Base-by-base conservation (phyloP, 2,329 filamentous ascomycete genomes). In the Talaromyces sp. region DNA sequence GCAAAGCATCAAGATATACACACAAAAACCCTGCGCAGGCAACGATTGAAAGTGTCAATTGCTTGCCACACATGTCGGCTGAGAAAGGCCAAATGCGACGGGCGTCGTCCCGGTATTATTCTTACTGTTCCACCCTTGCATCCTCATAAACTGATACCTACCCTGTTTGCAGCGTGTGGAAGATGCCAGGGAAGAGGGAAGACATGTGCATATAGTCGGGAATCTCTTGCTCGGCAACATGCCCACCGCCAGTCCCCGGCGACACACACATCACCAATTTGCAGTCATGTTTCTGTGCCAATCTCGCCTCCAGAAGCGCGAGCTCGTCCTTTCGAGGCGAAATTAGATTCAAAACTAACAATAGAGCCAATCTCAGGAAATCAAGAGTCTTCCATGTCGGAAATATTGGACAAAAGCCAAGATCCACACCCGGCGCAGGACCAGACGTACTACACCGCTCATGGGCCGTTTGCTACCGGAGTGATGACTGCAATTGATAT, bases 21-120 rank as follows among this genome's bases (percentile, higher is more conserved):
- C 10, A 17, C 7, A 9, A 12, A n/a, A 3, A 19, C 26, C 32
- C 5, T 62, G 35, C 62, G 59, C 41, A 57, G 62, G 19, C 58
- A 59, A 14, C 63, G 65, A 19, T 46, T 66, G 35, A 66, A 48
- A 62, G 58, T 63, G 51, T 54, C 61, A 17, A 64, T n/a, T 19
- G 65, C 65, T 31, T 66, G 65, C 52, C 59, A 64, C 31, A 48
- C 54, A 11, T 66, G 65, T 55, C 65, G 65, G 4, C 58, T 46
- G 29, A 61, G 65, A 14, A 66, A 66, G 56, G 29, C 52, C 11
- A 66, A 66, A 62, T 66, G 65, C 21, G 64, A 66, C 31, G 65
- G 65, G 10, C 19, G 43, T 32, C 63, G 61, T 17, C 65, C 63
- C 6, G 61, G 64, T 65, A 64, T 31, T 65, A 63, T 31, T 27